A percentile compares a stretch with the other conserved stretches of the same genome.
phyloP scores from a whole-genome alignment of 768 basidiomycete species.

The Phanerochaete sordida region DNA sequence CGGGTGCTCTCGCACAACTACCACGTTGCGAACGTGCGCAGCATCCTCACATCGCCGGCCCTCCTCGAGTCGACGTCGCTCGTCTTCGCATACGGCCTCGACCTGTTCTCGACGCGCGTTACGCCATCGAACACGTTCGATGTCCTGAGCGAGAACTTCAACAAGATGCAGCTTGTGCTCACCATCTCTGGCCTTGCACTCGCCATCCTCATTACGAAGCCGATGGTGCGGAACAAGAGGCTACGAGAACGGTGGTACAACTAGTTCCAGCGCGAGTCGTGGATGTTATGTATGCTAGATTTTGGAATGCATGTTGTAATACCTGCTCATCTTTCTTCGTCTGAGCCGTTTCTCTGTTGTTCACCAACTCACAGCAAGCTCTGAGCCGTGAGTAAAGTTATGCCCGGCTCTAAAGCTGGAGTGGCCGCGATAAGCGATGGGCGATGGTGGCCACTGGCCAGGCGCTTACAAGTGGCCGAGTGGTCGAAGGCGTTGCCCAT shows the following conservation, averaged over 20 bases:
- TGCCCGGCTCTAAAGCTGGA: too few relatives aligned
- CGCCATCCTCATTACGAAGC: constrained; percentile 79
- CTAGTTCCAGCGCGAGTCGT: constrained; percentile 14
- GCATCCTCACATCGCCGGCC: constrained; percentile 76
- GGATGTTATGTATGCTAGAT: not conserved
- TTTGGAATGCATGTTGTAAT: not conserved
- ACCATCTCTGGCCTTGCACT: constrained; percentile 69
- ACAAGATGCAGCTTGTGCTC: constrained; percentile 85
- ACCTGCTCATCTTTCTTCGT: not conserved
- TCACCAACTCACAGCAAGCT: too few relatives aligned
- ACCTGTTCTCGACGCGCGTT: constrained; percentile 84
- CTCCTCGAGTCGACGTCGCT: constrained; percentile 90
- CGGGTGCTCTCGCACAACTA: constrained; percentile 55
- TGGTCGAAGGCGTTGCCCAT: too few relatives aligned
- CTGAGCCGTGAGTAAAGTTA: too few relatives aligned
- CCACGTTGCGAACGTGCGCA: constrained; percentile 66
- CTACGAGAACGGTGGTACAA: constrained; percentile 74
- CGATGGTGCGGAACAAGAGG: constrained; percentile 71
- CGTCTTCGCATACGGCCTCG: constrained; percentile 82
- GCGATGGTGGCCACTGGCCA: too few relatives aligned
- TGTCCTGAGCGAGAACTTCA: constrained; percentile 87
- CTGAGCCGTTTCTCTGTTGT: too few relatives aligned
- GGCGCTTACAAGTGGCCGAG: too few relatives aligned
- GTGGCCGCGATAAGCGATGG: too few relatives aligned
- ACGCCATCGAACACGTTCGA: constrained; percentile 91